These are phyloP conservation scores for Venustampulla echinocandica DNA, from an alignment of 495 filamentous ascomycete genomes.

Conservation along the genomic window DNA sequence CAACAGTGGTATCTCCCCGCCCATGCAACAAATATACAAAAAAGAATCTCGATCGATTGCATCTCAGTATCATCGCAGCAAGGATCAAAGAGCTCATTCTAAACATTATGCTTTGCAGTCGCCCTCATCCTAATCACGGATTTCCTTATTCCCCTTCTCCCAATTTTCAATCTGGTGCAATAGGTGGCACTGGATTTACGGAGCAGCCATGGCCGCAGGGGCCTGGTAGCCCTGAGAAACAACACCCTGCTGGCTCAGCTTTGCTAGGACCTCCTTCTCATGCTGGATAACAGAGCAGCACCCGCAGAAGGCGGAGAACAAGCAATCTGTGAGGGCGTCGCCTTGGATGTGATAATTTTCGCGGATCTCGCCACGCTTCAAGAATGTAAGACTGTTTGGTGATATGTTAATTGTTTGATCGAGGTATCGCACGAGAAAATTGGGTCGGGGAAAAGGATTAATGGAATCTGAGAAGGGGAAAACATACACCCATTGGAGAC, in stretches of 20 bases:
- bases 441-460: too few relatives aligned
- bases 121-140: too few relatives aligned
- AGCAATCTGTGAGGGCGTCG: constrained; percentile 39
- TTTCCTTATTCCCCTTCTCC: not conserved
- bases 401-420: constrained; percentile 12
- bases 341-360: constrained; percentile 46
- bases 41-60: too few relatives aligned
- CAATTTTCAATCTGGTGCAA: not conserved
- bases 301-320: constrained; percentile 39
- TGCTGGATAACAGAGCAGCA: constrained; percentile 47
- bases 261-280: constrained; percentile 40
- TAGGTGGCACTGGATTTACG: not conserved
- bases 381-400: constrained; percentile 29
- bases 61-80: not conserved
- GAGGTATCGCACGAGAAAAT: too few relatives aligned
- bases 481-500: constrained; percentile 34
- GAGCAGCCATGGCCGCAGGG: not conserved
- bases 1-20: too few relatives aligned
- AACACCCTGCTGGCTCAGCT: not conserved
- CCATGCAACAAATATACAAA: too few relatives aligned
- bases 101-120: too few relatives aligned
- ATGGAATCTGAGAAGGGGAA: too few relatives aligned
- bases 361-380: constrained; percentile 47
- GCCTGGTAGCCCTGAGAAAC: constrained; percentile 1
- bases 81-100: too few relatives aligned